Evolutionary conservation across 1,139 yeast genomes (phyloP), one percentile per base, ranked within the genome.

Genomic region (Meyerozyma sp.): DNA sequence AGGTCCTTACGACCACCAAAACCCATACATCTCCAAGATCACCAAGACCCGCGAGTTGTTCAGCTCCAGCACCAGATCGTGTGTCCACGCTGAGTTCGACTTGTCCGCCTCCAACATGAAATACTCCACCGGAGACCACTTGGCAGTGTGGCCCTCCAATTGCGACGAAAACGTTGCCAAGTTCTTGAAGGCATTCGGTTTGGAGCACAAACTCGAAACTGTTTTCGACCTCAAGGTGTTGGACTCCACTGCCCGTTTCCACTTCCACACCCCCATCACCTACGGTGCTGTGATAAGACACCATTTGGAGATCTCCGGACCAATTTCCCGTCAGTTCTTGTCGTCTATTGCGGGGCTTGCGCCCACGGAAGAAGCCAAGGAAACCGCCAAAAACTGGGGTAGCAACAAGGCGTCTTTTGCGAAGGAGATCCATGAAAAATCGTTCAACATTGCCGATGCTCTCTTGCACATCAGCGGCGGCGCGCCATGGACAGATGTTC

Each of bases 101-200:
- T 68, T 90, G 42, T 74, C 89, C 1, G 77, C 68, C 36, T 79
- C 94, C 4, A 85, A 86, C 56, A 70, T 93, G 60, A 82, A 84
- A 58, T 93, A 93, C 64, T 74, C 90, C 42, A 93, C 98, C 9
- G 98, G 98, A 62, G 98, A 93, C 62, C 98, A 93, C 66, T 70
- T 93, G 54, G 98, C 96, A 10, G 71, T 93, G 47, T 87, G 97
- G 95, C 93, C 98, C 35, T 88, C 94, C 36, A 93, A 93, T 64
- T 73, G 95, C 4, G 75, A 84, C 58, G 89, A 83, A 58, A 82
- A 87, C 56, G 83, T 90, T 37, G 73, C 70, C 16, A 70, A 74
- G 36, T 85, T 93, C 55, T 66, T 85, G 49, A 56, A 69, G 41
- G 81, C 87, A 8, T 79, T 91, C 50, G 84, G 79, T 32, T 72